Percentiles rank a stretch among this genome's conserved stretches.
phyloP scores from a whole-genome alignment of 192 early-diverging fungal genomes.

The Coemansia sp. region DNA sequence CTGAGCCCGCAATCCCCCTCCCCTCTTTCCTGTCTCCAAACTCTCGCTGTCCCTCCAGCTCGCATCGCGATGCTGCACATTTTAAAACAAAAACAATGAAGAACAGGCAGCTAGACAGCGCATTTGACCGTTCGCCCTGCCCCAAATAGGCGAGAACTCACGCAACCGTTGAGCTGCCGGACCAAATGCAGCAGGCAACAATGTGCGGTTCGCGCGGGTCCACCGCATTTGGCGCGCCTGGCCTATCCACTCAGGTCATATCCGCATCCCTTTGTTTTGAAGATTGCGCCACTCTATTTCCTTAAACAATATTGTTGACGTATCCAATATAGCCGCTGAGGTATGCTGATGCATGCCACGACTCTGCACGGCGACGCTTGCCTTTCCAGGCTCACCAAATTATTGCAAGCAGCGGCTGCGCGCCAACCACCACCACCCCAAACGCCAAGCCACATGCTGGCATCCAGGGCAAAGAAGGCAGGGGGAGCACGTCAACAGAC shows the following conservation, averaged over 20 bases:
- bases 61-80: neutral
- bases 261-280: too few relatives aligned
- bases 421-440: neutral
- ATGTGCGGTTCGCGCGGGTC: too few relatives aligned
- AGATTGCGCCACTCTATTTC: conserved; percentile 3
- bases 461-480: neutral
- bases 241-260: too few relatives aligned
- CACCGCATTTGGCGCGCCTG: too few relatives aligned
- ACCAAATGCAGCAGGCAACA: too few relatives aligned
- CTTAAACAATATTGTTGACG: neutral
- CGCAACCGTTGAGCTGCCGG: neutral
- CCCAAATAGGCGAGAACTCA: neutral
- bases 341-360: conserved; percentile 1
- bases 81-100: conserved; percentile 3
- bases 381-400: neutral
- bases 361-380: neutral
- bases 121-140: too few relatives aligned
- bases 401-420: neutral
- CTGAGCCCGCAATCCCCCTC: neutral
- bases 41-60: neutral
- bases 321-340: neutral
- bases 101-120: neutral
- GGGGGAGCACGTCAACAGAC: neutral
- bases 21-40: neutral
- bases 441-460: conserved; percentile 2